Percentiles rank a stretch among this genome's conserved stretches.
Evolutionary conservation across 73 alveolate genomes (phyloP).

Genomic region (Urostyla sp.): DNA sequence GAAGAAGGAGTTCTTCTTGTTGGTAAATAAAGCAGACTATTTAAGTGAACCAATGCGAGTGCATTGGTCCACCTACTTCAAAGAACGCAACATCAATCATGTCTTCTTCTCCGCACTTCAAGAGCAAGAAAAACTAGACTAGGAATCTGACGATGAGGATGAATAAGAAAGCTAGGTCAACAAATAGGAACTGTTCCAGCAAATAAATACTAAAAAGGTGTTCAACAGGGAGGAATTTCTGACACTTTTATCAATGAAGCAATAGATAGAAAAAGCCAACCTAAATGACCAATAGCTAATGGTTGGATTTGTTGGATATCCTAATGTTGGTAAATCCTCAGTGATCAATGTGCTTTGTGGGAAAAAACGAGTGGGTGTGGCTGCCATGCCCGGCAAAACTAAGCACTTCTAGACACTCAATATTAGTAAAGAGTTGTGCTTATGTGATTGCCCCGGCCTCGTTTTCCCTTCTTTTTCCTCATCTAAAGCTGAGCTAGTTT

Average conservation of each 20-base stretch:
- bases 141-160: conserved; percentile 76
- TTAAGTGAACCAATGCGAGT: conserved; percentile 87
- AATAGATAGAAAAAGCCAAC: conserved; percentile 5
- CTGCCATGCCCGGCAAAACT: conserved; percentile 98
- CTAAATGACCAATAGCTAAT: conserved; percentile 38
- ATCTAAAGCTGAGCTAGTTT: conserved; percentile 97
- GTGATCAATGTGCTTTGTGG: conserved; percentile 95
- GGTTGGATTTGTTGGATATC: conserved; percentile 98
- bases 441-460: conserved; percentile 99
- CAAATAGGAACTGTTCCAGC: conserved; percentile 8
- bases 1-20: conserved; percentile 75
- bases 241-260: conserved; percentile 17
- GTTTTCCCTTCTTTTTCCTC: conserved; percentile 97
- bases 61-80: conserved; percentile 94
- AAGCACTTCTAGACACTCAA: conserved; percentile 96
- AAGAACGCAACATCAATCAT: conserved; percentile 82
- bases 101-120: conserved; percentile 93
- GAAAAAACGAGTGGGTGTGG: conserved; percentile 96
- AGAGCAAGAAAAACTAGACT: conserved; percentile 86
- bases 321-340: conserved; percentile 99
- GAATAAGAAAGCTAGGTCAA: conserved; percentile 65
- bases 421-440: conserved; percentile 79
- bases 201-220: conserved; percentile 10
- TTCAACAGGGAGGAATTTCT: conserved; percentile 56
- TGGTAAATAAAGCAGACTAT: conserved; percentile 96